phyloP scores from a whole-genome alignment of 2,329 filamentous ascomycete genomes.

The Orbilia blumenaviensis region DNA sequence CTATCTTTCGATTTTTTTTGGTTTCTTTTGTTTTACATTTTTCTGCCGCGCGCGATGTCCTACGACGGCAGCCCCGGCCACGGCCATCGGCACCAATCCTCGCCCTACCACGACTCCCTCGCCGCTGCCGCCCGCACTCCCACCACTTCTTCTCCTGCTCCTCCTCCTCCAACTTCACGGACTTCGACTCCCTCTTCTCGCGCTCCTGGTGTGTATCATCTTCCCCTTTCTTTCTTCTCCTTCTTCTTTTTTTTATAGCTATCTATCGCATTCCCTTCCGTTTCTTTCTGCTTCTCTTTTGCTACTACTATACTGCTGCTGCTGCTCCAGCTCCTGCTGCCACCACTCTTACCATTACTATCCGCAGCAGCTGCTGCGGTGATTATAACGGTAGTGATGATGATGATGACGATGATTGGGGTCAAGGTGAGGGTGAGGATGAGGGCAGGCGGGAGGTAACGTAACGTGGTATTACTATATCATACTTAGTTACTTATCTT shows the following conservation, averaged over 20 bases:
- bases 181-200: neutral
- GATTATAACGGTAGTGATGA: no score
- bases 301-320: no score
- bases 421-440: no score
- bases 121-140: neutral
- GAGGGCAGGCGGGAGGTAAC: no score
- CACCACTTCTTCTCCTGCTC: no score
- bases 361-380: no score
- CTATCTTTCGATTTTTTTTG: no score
- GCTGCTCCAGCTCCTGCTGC: no score
- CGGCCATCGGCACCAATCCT: slow-evolving; percentile 25
- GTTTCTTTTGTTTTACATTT: neutral
- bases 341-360: no score
- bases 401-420: no score
- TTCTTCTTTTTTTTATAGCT: neutral
- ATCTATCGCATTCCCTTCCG: neutral
- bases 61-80: slow-evolving; percentile 49
- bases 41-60: slow-evolving; percentile 13
- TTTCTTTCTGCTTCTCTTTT: neutral
- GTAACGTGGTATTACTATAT: no score
- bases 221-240: neutral
- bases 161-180: neutral
- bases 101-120: slow-evolving; percentile 28
- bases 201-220: slow-evolving; percentile 23
- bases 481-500: no score